Evolutionary conservation across 2,329 filamentous ascomycete species (phyloP), one percentile per base, ranked within the genome.

Genomic region (Penicillium sp.): DNA sequence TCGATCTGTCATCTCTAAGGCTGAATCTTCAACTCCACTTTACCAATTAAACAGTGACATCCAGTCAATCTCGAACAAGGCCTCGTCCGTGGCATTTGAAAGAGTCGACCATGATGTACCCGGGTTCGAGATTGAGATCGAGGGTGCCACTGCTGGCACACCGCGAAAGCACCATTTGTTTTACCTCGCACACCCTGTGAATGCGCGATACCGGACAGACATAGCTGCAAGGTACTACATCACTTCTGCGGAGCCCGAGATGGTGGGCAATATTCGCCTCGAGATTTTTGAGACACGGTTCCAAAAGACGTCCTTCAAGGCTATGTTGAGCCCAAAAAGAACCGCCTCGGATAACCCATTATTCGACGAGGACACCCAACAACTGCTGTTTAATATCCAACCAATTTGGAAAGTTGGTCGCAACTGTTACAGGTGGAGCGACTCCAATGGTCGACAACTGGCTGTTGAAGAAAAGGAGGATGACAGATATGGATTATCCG

Each of bases 131-230:
- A 28, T 10, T 0, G n/a, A 37, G 8, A 12, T 2, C 10, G 22
- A 51, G 5, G 12, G n/a, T 6, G 17, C 4, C 7, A 40, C 26
- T 31, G 6, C 25, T 26, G 11, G 17, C 16, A 46, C 31, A 1
- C n/a, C 14, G 14, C 26, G 4, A 19, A 52, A 40, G 7, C 26
- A 11, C 16, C 36, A 19, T 8, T 4, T 62, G 11, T 62, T 55
- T 47, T 53, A 62, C 37, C 47, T 63, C 3, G 60, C 45, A 6
- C 61, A 63, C 14, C 61, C 61, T 6, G 28, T 31, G 17, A 50
- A 62, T 48, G 61, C 60, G 1, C 60, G 50, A 33, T 63, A 63
- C 40, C 61, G 61, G 9, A 48, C 35, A 5, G 61, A 62, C 14
- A 48, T 59, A 36, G 60, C 61, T 11, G 55, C 42, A 1, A 46